Base-by-base conservation (phyloP, 2,329 filamentous ascomycete species). In the Alternaria sp. region DNA sequence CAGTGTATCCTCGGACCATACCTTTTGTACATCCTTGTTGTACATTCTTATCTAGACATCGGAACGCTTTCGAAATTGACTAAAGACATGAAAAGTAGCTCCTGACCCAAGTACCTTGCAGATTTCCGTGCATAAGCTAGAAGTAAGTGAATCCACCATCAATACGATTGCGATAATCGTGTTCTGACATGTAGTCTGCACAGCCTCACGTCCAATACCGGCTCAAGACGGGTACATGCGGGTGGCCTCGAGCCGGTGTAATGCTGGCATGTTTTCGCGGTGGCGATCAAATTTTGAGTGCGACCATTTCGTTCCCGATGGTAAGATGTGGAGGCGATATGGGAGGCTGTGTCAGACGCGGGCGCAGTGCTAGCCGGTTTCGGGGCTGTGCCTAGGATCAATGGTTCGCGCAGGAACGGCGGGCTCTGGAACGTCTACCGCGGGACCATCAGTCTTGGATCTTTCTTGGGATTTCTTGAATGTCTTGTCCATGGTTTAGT, bases 341-440 rank as follows among this genome's bases (percentile, higher is more conserved):
- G 37, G 57, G 59, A 53, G 68, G 68, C 61, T 61, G 66, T 66
- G 67, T 60, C 55, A 60, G 25, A 25, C 14, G 20, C 33, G 41
- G 37, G 33, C 33, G n/a, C 11, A 26, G 9, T 14, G 28, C 49
- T 63, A 63, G 44, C 55, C 56, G 49, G 58, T 51, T 55, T 44
- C 47, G 58, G 30, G 43, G 15, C 49, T 33, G 58, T 37, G 53
- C 10, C 18, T 30, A 25, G 49, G 18, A 18, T 62, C 41, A 6
- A 37, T 61, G 53, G 50, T 57, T 57, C 30, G 33, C 28, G 18
- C 10, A 26, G 53, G 45, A 50, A 50, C 23, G 54, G 26, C 37
- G 43, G 25, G 12, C 47, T 43, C 37, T 49, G 45, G 55, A 54
- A 58, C 54, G 11, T 41, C 14, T 25, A 58, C 37, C 33, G 37